These are phyloP conservation scores for Ustilago trichophora DNA, from an alignment of 1,284 basidiomycete species.

Conservation along the genomic window DNA sequence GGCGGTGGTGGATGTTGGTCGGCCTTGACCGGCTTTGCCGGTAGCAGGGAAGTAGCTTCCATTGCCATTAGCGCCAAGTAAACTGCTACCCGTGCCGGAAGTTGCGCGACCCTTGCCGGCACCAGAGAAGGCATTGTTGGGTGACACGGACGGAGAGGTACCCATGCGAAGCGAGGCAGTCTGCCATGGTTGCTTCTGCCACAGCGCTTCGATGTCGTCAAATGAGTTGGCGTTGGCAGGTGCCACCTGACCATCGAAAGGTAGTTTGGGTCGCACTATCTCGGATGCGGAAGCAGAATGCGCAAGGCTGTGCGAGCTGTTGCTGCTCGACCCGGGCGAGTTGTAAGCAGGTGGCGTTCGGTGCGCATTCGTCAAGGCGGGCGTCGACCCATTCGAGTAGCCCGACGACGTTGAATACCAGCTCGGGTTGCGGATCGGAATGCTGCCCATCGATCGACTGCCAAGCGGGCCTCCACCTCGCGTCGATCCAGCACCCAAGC, in stretches of 20 bases:
- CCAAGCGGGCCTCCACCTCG: slow-evolving; percentile 29
- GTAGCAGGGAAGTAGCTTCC: slow-evolving; percentile 7
- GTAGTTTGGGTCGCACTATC: slow-evolving; percentile 24
- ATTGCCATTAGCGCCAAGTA: background rate
- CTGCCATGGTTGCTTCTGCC: slow-evolving; percentile 50
- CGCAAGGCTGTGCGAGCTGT: slow-evolving; percentile 33
- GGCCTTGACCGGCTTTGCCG: slow-evolving; percentile 1
- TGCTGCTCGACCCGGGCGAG: slow-evolving; percentile 35
- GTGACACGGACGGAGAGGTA: slow-evolving; percentile 15
- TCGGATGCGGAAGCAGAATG: slow-evolving; percentile 33
- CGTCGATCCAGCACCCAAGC: background rate
- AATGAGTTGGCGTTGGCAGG: slow-evolving; percentile 39
- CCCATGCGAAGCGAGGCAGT: slow-evolving; percentile 43
- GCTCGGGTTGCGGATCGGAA: slow-evolving; percentile 28
- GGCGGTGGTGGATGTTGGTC: background rate
- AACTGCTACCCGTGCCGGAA: slow-evolving; percentile 4
- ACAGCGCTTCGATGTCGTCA: slow-evolving; percentile 46
- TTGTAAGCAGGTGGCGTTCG: slow-evolving; percentile 37
- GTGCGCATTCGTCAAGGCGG: slow-evolving; percentile 12
- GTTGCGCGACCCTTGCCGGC: slow-evolving; percentile 13
- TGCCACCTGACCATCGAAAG: slow-evolving; percentile 28
- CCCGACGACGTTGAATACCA: slow-evolving; percentile 35
- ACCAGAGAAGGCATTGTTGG: slow-evolving; percentile 8
- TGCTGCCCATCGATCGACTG: slow-evolving; percentile 31
- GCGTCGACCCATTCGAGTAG: slow-evolving; percentile 35